A percentile compares a stretch with the other conserved stretches of the same genome.
phyloP scores from a whole-genome alignment of 805 yeast species.

The Candida xiaguanensis region DNA sequence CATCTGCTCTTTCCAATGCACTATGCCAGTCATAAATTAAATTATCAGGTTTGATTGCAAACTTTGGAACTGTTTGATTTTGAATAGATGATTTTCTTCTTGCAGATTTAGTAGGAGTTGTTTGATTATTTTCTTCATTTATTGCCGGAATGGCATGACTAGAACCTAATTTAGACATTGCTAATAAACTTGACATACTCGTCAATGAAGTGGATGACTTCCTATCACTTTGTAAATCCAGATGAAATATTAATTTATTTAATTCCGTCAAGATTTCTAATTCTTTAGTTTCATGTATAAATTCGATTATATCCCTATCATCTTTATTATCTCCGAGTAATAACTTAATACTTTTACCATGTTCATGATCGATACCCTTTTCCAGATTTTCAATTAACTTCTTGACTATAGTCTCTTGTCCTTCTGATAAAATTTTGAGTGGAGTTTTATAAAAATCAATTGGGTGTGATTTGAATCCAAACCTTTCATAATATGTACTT shows the following conservation, averaged over 20 bases:
- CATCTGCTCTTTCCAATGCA: constrained; percentile 9
- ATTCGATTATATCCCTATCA: constrained; percentile 28
- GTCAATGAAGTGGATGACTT: constrained; percentile 29
- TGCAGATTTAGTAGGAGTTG: background rate
- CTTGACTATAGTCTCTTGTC: constrained; percentile 18
- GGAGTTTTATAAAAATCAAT: constrained; percentile 34
- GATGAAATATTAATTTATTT: constrained; percentile 30
- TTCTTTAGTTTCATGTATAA: constrained; percentile 32
- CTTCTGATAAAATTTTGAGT: constrained; percentile 12
- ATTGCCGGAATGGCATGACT: constrained; percentile 18
- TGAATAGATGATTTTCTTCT: constrained; percentile 26
- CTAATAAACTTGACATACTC: constrained; percentile 22
- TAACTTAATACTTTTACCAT: constrained; percentile 29
- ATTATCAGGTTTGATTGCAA: constrained; percentile 29
- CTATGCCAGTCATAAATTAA: constrained; percentile 7
- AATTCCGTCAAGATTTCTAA: constrained; percentile 34
- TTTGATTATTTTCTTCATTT: constrained; percentile 11
- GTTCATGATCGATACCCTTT: background rate
- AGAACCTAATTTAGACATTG: constrained; percentile 19
- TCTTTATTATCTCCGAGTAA: constrained; percentile 18
- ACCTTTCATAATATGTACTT: constrained; percentile 59
- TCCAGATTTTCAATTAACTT: constrained; percentile 15
- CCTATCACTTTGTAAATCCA: constrained; percentile 27
- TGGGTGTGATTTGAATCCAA: constrained; percentile 51
- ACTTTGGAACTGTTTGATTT: constrained; percentile 23